phyloP scores from a whole-genome alignment of 257 asterid species.

The Perilla frutescens region DNA sequence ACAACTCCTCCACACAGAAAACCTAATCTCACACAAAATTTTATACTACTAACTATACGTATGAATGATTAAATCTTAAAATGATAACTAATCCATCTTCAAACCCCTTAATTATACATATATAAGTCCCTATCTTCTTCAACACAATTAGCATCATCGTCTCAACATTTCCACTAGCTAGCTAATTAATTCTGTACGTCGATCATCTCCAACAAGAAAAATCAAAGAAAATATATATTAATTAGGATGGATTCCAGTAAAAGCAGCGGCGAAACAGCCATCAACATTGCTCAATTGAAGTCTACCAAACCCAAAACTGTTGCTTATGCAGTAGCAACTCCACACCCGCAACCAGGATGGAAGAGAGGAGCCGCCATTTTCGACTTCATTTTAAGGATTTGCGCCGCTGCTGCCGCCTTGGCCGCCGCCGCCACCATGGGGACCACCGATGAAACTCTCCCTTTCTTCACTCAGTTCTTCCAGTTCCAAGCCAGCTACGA shows the following conservation, averaged over 20 bases:
- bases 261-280: conserved; percentile 31
- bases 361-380: conserved; percentile 49
- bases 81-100: conserved; percentile 45
- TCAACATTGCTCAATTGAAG: conserved; percentile 39
- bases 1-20: conserved; percentile 37
- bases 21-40: conserved; percentile 18
- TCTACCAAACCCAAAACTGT: conserved; percentile 35
- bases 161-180: background rate
- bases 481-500: conserved; percentile 65
- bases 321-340: conserved; percentile 26
- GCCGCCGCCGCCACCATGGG: conserved; percentile 59
- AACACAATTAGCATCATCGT: conserved; percentile 1
- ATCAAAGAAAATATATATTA: background rate
- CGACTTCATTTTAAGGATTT: conserved; percentile 50
- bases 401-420: conserved; percentile 48
- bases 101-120: background rate
- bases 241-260: conserved; percentile 29
- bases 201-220: background rate
- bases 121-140: conserved; percentile 33
- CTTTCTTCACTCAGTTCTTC: conserved; percentile 59
- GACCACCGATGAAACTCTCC: conserved; percentile 57
- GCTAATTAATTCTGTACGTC: background rate
- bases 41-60: background rate
- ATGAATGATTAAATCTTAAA: background rate
- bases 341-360: conserved; percentile 29